Percentiles rank a stretch among this genome's conserved stretches.
These are phyloP conservation scores for Solanum gracilifrons DNA, from an alignment of 257 asterid species.

Conservation along the genomic window DNA sequence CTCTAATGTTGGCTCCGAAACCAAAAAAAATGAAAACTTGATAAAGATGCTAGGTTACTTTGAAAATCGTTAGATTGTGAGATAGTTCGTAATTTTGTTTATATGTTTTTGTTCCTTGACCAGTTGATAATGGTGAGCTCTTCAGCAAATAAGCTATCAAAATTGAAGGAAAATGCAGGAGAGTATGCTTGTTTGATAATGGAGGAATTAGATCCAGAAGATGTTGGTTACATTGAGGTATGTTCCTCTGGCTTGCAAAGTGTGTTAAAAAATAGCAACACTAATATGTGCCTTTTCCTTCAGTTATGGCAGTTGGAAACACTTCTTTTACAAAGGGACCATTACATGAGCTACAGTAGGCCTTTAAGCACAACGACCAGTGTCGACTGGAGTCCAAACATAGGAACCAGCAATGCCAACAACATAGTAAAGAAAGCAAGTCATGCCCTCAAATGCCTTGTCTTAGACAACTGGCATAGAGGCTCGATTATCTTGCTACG, in stretches of 20 bases:
- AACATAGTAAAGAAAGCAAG: constrained; percentile 11
- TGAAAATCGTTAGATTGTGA: background rate
- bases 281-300: background rate
- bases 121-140: constrained; percentile 90
- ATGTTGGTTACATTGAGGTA: constrained; percentile 84
- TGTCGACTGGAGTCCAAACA: constrained; percentile 48
- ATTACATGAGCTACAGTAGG: constrained; percentile 77
- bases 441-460: constrained; percentile 12
- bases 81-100: too few relatives aligned
- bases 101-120: background rate
- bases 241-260: too few relatives aligned
- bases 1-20: too few relatives aligned
- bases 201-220: constrained; percentile 88
- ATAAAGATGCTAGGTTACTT: background rate
- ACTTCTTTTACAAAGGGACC: constrained; percentile 67
- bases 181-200: constrained; percentile 72
- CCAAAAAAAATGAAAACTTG: background rate
- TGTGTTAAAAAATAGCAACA: too few relatives aligned
- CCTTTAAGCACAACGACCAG: constrained; percentile 51
- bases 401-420: constrained; percentile 15
- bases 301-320: constrained; percentile 94
- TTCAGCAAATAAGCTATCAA: constrained; percentile 74
- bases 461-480: constrained; percentile 72
- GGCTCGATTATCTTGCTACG: constrained; percentile 51
- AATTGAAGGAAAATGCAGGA: constrained; percentile 68